Conservation (phyloP, 768 basidiomycete genomes). For the Cystobasidium ongulense region DNA sequence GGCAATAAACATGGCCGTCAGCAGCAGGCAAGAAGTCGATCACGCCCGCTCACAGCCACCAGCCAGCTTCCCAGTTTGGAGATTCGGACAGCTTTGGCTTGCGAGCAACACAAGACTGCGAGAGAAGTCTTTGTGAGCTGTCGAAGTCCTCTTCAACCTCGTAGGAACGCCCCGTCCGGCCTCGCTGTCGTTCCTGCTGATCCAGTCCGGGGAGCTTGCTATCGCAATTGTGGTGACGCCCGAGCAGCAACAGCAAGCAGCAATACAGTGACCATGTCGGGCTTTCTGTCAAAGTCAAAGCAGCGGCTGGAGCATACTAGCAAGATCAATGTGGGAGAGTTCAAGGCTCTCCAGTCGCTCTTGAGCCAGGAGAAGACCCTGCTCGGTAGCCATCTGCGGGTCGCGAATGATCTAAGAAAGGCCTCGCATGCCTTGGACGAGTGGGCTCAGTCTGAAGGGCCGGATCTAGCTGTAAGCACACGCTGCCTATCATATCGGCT, state of each 20-base stretch:
- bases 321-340: constrained; percentile 22
- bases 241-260: not conserved
- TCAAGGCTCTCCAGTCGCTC: constrained; percentile 4
- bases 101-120: not conserved
- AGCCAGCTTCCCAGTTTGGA: not conserved
- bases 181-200: not conserved
- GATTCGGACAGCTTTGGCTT: not conserved
- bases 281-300: constrained; percentile 18
- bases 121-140: not conserved
- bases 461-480: constrained; percentile 43
- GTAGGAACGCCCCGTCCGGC: not conserved
- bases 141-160: too few species aligned
- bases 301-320: constrained; percentile 24
- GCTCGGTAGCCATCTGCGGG: constrained; percentile 1
- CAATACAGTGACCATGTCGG: constrained; percentile 2
- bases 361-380: constrained; percentile 16
- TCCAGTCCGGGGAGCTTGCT: not conserved
- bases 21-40: not conserved
- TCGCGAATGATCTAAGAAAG: constrained; percentile 41
- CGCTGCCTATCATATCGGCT: too few species aligned
- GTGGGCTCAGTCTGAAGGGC: constrained; percentile 46
- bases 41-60: not conserved
- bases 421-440: constrained; percentile 42
- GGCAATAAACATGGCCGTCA: not conserved
- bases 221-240: not conserved